These are phyloP conservation scores for Claviceps citrina DNA, from an alignment of 2,329 filamentous ascomycete species.

Conservation along the genomic window DNA sequence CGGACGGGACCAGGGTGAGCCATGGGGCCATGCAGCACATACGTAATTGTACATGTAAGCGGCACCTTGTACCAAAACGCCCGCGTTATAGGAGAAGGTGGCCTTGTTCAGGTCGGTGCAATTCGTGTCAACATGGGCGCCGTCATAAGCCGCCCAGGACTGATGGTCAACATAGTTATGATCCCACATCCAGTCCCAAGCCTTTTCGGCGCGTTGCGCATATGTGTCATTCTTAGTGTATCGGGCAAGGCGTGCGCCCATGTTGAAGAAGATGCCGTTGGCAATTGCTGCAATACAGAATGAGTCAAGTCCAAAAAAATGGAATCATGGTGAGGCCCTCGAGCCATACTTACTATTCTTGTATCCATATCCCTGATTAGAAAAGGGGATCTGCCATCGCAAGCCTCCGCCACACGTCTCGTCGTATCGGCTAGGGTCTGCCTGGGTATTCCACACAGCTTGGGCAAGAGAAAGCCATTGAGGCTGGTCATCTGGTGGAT, in stretches of 20 bases:
- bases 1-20: background rate
- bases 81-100: constrained; percentile 55
- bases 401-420: constrained; percentile 51
- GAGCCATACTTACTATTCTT: constrained; percentile 44
- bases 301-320: background rate
- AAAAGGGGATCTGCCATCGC: constrained; percentile 62
- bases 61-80: constrained; percentile 43
- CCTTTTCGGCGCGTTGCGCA: constrained; percentile 42
- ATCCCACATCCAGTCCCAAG: constrained; percentile 44
- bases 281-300: constrained; percentile 30
- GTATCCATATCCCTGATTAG: constrained; percentile 63
- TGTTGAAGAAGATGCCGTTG: constrained; percentile 48
- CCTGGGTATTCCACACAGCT: constrained; percentile 52
- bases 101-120: constrained; percentile 46
- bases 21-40: constrained; percentile 11
- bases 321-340: background rate
- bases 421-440: constrained; percentile 45
- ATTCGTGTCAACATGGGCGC: constrained; percentile 39
- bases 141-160: constrained; percentile 49
- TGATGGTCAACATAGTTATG: constrained; percentile 44
- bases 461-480: constrained; percentile 52
- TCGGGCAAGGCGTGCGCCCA: constrained; percentile 52
- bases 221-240: constrained; percentile 56
- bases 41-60: constrained; percentile 55
- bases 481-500: constrained; percentile 37